phyloP scores from a whole-genome alignment of 2,329 filamentous ascomycete species.

The Chrysoporthe cubensis region DNA sequence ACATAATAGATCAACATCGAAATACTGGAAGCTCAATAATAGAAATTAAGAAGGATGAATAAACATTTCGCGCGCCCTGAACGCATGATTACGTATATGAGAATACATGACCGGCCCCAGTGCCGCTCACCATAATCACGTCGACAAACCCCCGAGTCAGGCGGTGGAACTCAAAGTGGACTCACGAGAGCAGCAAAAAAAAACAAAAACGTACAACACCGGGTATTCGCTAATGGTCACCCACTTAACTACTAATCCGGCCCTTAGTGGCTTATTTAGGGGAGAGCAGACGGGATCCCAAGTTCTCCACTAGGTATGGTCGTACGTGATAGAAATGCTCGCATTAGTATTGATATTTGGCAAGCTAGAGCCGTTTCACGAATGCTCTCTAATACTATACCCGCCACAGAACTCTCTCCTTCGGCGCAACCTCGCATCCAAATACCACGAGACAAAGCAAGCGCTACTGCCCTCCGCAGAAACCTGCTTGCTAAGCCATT shows the following conservation, averaged over 20 bases:
- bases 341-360: neutral
- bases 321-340: neutral
- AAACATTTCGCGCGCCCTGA: too few relatives aligned
- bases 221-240: conserved; percentile 12
- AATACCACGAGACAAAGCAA: neutral
- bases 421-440: neutral
- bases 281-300: conserved; percentile 8
- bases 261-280: conserved; percentile 6
- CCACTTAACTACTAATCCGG: conserved; percentile 7
- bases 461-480: neutral
- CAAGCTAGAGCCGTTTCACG: neutral
- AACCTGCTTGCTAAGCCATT: too few relatives aligned
- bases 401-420: neutral
- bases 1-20: too few relatives aligned
- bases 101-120: too few relatives aligned
- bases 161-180: neutral
- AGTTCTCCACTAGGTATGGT: conserved; percentile 4
- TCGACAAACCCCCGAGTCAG: too few relatives aligned
- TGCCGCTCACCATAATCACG: too few relatives aligned
- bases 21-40: too few relatives aligned
- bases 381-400: neutral
- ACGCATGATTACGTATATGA: too few relatives aligned
- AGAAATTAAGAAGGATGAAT: too few relatives aligned
- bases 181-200: neutral
- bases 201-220: conserved; percentile 9